These are phyloP conservation scores for Jackrogersella multiformis DNA, from an alignment of 495 filamentous ascomycete genomes.

Conservation along the genomic window DNA sequence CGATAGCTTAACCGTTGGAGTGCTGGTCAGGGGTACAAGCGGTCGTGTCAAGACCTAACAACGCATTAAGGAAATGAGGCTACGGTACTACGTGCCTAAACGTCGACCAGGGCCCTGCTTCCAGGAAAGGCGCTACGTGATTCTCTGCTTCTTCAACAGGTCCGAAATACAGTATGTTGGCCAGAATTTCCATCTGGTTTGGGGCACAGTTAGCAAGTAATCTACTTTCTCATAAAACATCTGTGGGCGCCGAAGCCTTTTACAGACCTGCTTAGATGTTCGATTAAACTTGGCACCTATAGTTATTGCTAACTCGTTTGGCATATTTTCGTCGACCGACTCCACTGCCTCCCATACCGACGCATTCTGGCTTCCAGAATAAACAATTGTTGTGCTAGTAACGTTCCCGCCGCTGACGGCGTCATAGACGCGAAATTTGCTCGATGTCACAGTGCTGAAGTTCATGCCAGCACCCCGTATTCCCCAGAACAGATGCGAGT, in stretches of 20 bases:
- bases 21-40: background rate
- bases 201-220: background rate
- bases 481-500: background rate
- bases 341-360: background rate
- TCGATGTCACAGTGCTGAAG: background rate
- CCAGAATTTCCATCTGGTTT: background rate
- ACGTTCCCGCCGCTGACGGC: background rate
- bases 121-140: background rate
- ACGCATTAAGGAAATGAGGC: background rate
- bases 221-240: background rate
- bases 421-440: background rate
- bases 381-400: background rate
- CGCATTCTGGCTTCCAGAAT: background rate
- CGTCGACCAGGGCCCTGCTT: background rate
- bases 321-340: background rate
- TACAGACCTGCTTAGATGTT: background rate
- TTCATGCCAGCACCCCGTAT: background rate
- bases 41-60: background rate
- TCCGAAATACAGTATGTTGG: background rate
- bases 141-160: background rate
- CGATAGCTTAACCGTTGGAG: background rate
- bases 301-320: background rate
- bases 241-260: too few relatives aligned
- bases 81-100: background rate
- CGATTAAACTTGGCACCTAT: background rate